Base-by-base conservation (phyloP, 202 grass and related monocot species). In the Schoenoplectus tabernaemontani region DNA sequence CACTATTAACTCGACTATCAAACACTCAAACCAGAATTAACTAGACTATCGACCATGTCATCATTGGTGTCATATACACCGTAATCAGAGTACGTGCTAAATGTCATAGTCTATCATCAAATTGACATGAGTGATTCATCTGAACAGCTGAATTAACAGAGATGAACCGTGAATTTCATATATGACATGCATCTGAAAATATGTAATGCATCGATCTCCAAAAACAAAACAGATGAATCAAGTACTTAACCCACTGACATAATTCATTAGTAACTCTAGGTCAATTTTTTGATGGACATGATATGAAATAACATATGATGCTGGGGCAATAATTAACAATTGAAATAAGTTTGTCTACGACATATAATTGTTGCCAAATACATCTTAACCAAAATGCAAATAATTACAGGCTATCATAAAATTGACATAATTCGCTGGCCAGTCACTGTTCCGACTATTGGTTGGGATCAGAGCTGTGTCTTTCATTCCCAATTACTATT, bases 1-100 rank as follows among this genome's bases (percentile, higher is more conserved):
- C 46, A 20, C 41, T 83, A 83, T 68, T 16, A 48, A 78, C 63
- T 71, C n/a, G 22, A 67, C 26, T 17, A 8, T 78, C 63, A 57
- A 62, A 24, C 2, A 7, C 4, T 73, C 37, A 12, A 68, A 33
- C 20, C 23, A 43, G 3, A 74, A 34, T 0, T 30, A 73, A 73
- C 17, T 30, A 17, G 44, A 44, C 23, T 28, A 44, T n/a, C 28
- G 16, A 51, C 44, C 1, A 32, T 50, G 17, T 0, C 2, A 51
- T 30, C 0, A 3, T 53, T 19, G 46, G 65, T 23, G 65, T n/a
- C 13, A 64, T 6, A 37, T 36, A 0, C 11, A 56, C n/a, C 0
- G 1, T 23, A 33, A n/a, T n/a, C n/a, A n/a, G n/a, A n/a, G n/a
- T n/a, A n/a, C n/a, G n/a, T n/a, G n/a, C n/a, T n/a, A n/a, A n/a